These are phyloP conservation scores for Yamadazyma atmosphaerica DNA, from an alignment of 1,139 yeast genomes.

Conservation along the genomic window DNA sequence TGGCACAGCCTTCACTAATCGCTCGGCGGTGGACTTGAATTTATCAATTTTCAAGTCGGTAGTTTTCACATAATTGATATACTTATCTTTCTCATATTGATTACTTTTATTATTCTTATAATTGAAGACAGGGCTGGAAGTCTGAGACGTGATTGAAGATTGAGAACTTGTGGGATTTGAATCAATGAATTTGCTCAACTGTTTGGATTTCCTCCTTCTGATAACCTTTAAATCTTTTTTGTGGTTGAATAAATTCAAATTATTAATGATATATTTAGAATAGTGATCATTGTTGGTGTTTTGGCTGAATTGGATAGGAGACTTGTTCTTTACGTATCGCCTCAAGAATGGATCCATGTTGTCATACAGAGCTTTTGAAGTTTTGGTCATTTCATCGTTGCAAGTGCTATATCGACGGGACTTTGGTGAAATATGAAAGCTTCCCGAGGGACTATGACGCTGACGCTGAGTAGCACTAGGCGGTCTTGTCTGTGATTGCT, in stretches of 20 bases:
- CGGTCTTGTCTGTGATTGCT: neutral
- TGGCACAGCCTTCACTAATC: slow-evolving; percentile 31
- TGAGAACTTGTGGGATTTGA: slow-evolving; percentile 2
- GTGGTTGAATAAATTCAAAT: slow-evolving; percentile 4
- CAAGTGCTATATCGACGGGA: neutral
- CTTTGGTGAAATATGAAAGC: neutral
- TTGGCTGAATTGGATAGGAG: slow-evolving; percentile 3
- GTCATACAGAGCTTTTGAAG: neutral
- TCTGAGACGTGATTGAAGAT: neutral
- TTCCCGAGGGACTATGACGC: neutral
- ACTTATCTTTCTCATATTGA: slow-evolving; percentile 4
- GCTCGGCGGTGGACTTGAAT: slow-evolving; percentile 3
- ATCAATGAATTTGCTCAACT: slow-evolving; percentile 2
- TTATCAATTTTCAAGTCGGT: slow-evolving; percentile 6
- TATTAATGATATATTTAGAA: slow-evolving; percentile 10
- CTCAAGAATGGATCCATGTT: slow-evolving; percentile 14
- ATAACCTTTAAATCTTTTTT: slow-evolving; percentile 6
- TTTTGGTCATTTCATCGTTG: neutral
- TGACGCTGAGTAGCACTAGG: neutral
- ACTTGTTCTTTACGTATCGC: slow-evolving; percentile 12
- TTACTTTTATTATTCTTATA: slow-evolving; percentile 6
- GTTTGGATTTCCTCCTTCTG: slow-evolving; percentile 6
- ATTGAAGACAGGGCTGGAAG: neutral
- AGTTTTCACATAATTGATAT: slow-evolving; percentile 5
- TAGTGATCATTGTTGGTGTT: slow-evolving; percentile 7